Evolutionary conservation across 2,329 filamentous ascomycete species (phyloP).

Genomic region (Nemania diffusa): DNA sequence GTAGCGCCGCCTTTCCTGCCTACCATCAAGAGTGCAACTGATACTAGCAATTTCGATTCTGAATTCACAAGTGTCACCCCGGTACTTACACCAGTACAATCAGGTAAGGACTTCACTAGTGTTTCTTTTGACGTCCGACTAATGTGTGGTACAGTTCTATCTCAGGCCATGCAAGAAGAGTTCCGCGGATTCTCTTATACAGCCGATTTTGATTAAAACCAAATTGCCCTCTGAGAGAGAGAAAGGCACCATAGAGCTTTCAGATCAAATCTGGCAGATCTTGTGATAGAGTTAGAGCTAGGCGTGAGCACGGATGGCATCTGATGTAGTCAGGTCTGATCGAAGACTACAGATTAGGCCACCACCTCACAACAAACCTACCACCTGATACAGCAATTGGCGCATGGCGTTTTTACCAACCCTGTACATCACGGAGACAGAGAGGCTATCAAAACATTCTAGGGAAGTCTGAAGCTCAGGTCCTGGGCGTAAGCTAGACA

Average conservation of each 20-base stretch:
- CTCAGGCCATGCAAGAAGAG: conserved; percentile 99
- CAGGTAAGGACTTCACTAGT: conserved; percentile 72
- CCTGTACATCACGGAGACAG: not conserved
- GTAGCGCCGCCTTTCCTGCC: conserved; percentile 90
- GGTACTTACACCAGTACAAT: conserved; percentile 95
- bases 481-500: conserved; percentile 4
- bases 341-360: conserved; percentile 16
- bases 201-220: conserved; percentile 79
- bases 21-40: conserved; percentile 87
- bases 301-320: not conserved
- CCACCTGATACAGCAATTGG: conserved; percentile 8
- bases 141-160: conserved; percentile 74
- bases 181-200: conserved; percentile 99
- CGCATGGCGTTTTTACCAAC: not conserved
- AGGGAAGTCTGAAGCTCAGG: conserved; percentile 3
- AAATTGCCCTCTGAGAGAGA: conserved; percentile 16
- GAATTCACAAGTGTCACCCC: conserved; percentile 99
- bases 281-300: conserved; percentile 25
- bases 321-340: conserved; percentile 7
- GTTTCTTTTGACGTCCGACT: conserved; percentile 38
- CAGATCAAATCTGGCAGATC: not conserved
- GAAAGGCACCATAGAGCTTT: conserved; percentile 6
- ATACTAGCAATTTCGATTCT: conserved; percentile 99
- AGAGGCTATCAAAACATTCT: not conserved
- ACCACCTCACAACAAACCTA: not conserved